Percentiles rank a stretch among this genome's conserved stretches.
Conservation (phyloP, 441 rosid genomes). For the Melastoma candidum region DNA sequence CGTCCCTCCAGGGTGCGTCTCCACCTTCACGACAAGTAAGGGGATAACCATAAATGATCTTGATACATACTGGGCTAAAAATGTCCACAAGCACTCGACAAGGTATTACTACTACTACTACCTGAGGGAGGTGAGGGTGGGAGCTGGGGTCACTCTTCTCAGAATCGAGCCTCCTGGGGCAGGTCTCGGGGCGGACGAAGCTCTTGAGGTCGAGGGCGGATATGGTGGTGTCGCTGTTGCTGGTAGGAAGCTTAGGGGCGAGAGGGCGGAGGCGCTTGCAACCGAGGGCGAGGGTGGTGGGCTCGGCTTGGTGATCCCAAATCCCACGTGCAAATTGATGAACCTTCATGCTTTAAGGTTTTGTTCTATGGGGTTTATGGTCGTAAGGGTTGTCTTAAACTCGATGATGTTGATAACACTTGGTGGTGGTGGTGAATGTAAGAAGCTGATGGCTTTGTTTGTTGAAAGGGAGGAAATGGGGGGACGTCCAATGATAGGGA, state of each 20-base stretch:
- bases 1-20: conserved; percentile 88
- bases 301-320: conserved; percentile 44
- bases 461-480: too few relatives aligned
- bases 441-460: too few relatives aligned
- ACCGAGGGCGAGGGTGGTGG: conserved; percentile 59
- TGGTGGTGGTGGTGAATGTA: conserved; percentile 4
- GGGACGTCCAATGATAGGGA: conserved; percentile 16
- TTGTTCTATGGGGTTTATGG: too few relatives aligned
- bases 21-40: conserved; percentile 36
- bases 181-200: conserved; percentile 70
- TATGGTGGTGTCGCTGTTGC: conserved; percentile 22
- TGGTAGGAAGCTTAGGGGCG: conserved; percentile 22
- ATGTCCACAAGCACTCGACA: too few relatives aligned
- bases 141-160: conserved; percentile 23
- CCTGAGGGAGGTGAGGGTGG: conserved; percentile 49
- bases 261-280: conserved; percentile 91
- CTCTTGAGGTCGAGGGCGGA: conserved; percentile 56
- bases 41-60: not conserved
- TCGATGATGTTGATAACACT: not conserved
- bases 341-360: conserved; percentile 52
- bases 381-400: conserved; percentile 3
- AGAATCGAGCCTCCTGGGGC: conserved; percentile 28
- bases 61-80: too few relatives aligned
- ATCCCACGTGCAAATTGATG: conserved; percentile 75
- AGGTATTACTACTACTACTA: conserved; percentile 4